Evolutionary conservation across 163 green algal genomes (phyloP), one percentile per base, ranked within the genome.

Genomic region (Trebouxiophyceae sp.): DNA sequence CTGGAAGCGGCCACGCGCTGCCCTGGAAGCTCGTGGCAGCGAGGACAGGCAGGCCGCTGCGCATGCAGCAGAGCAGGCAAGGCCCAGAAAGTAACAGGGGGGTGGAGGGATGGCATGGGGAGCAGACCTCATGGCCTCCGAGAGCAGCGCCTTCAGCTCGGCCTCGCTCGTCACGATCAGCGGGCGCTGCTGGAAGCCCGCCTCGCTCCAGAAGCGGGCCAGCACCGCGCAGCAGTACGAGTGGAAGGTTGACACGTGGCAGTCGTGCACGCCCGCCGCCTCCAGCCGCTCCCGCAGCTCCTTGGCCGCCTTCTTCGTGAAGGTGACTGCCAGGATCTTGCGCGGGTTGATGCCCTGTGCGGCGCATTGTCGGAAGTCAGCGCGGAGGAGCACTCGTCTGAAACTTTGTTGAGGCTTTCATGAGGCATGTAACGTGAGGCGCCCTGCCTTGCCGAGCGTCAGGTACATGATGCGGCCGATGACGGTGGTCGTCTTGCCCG

Each of bases 401-500:
- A n/a, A n/a, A n/a, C n/a, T n/a, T n/a, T n/a, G n/a, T n/a, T n/a
- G n/a, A n/a, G n/a, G n/a, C n/a, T n/a, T n/a, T n/a, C n/a, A n/a
- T n/a, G n/a, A n/a, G n/a, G n/a, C n/a, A n/a, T n/a, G n/a, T n/a
- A n/a, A n/a, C n/a, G n/a, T n/a, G n/a, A n/a, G n/a, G n/a, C n/a
- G 39, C 39, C 16, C 12, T 16, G 16, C 39, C 39, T 50, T 16
- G 8, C 39, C 39, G 45, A 22, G 12, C 47, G 84, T 62, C 31
- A 89, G 65, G 47, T 87, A 67, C 32, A 61, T 62, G 12, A 86
- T 78, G 5, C 83, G 68, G 7, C 61, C 34, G 2, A 71, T 78
- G 3, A 89, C 72, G 47, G 86, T 79, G 28, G 74, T 61, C 47
- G 83, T 89, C 70, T 89, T 89, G 34, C 83, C 83, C 31, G 62